Evolutionary conservation across 331 rosid genomes (phyloP), one percentile per base, ranked within the genome.

Genomic region (Rosa hybrid): DNA sequence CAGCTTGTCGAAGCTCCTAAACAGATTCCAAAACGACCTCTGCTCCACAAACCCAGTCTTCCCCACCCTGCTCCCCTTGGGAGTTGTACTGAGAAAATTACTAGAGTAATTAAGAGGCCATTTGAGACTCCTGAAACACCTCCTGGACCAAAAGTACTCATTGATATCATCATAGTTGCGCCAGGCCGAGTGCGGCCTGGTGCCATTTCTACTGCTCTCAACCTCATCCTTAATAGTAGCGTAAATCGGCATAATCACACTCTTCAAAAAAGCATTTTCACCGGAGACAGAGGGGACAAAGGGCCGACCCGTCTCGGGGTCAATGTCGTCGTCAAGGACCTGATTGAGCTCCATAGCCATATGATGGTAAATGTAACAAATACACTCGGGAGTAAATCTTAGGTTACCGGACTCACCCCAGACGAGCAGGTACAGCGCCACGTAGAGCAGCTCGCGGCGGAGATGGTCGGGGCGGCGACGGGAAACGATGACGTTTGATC

Each of bases 41-140:
- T 89, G 97, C 88, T 94, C 98, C 82, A 94, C 98, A 76, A 90
- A 94, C 12, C 98, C 98, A 0, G 98, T 94, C 92, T 94, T 94
- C 87, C 98, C 98, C 3, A 94, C 92, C 11, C 97, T 84, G 49
- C 16, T 80, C 0, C 7, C 73, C 88, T 92, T 94, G 0, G 88
- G 86, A 1, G 91, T 83, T 2, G 92, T 92, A 34, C 87, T 86
- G n/a, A 94, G 82, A 83, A 94, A 94, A 74, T 92, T 94, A 74
- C 94, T 78, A 10, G 46, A 72, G 0, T 63, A 49, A 41, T 81
- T 79, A 20, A 91, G 4, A 27, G 98, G 98, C 98, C 98, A 94
- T 17, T 68, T 54, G 2, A 94, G 86, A 64, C 39, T 90, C 73
- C 74, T 79, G 70, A 94, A 91, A 82, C 98, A 94, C 90, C 97